phyloP scores from a whole-genome alignment of 805 yeast genomes.

The Candida alai region DNA sequence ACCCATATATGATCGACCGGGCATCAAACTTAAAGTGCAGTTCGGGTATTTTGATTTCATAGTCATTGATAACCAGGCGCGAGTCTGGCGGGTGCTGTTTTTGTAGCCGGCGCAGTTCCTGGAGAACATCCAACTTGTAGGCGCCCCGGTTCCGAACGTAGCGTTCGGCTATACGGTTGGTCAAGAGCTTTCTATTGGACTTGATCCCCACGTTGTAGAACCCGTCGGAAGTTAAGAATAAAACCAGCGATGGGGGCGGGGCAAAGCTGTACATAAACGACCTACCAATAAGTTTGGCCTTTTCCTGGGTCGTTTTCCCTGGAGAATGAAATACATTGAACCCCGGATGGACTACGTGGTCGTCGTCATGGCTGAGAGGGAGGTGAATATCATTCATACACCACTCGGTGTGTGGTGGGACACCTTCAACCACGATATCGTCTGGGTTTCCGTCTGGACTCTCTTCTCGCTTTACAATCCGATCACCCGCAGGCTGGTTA shows the following conservation, averaged over 20 bases:
- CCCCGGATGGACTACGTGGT: constrained; percentile 27
- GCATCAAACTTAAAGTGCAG: constrained; percentile 25
- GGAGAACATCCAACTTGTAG: constrained; percentile 14
- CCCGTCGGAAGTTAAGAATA: constrained; percentile 38
- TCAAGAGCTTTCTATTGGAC: constrained; percentile 14
- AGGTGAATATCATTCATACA: constrained; percentile 18
- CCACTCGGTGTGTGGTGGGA: constrained; percentile 2
- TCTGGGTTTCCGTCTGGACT: not conserved
- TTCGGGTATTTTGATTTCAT: constrained; percentile 24
- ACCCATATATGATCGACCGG: constrained; percentile 15
- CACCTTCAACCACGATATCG: not conserved
- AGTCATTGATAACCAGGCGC: constrained; percentile 22
- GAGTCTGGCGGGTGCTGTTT: constrained; percentile 15
- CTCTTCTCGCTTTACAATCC: not conserved
- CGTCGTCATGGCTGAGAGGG: constrained; percentile 15
- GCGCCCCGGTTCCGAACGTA: constrained; percentile 10
- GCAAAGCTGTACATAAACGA: constrained; percentile 42
- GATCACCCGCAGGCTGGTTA: too few species aligned
- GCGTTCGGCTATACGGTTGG: constrained; percentile 21
- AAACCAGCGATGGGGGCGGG: constrained; percentile 31
- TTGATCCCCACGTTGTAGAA: constrained; percentile 23
- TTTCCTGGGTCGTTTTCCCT: constrained; percentile 24
- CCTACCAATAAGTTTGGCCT: constrained; percentile 28
- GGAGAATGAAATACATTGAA: constrained; percentile 35
- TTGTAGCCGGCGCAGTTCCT: constrained; percentile 21